These are phyloP conservation scores for Gloeopeniophorella convolvens DNA, from an alignment of 768 basidiomycete species.

Conservation along the genomic window DNA sequence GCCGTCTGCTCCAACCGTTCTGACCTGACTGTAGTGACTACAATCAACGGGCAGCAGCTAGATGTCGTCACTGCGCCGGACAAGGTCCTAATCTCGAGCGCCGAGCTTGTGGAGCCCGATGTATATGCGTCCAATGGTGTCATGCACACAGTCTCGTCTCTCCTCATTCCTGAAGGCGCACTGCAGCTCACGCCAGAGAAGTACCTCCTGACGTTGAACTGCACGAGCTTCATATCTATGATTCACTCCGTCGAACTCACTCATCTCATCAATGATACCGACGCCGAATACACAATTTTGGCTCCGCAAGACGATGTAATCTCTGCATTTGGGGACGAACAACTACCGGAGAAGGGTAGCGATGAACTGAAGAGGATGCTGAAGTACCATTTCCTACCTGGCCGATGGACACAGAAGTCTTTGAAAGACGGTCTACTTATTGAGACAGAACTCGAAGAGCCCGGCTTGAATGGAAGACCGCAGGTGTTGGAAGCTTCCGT, in stretches of 20 bases:
- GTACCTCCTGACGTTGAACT: constrained; percentile 86
- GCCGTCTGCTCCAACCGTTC: background rate
- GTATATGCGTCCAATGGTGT: constrained; percentile 95
- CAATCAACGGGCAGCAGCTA: constrained; percentile 59
- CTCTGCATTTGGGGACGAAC: constrained; percentile 41
- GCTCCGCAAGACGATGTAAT: constrained; percentile 88
- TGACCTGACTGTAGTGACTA: constrained; percentile 48
- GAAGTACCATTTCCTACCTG: constrained; percentile 89
- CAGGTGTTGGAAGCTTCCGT: constrained; percentile 71
- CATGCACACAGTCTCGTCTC: constrained; percentile 77
- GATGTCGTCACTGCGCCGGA: constrained; percentile 50
- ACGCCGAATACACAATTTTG: constrained; percentile 76
- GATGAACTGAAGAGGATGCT: constrained; percentile 66
- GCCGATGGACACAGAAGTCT: constrained; percentile 63
- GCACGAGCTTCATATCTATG: constrained; percentile 83
- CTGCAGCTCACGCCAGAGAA: constrained; percentile 90
- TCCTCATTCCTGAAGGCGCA: constrained; percentile 71
- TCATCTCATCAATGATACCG: constrained; percentile 61
- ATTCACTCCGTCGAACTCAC: constrained; percentile 78
- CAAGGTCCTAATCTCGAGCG: constrained; percentile 49
- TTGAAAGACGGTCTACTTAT: constrained; percentile 69
- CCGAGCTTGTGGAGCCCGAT: constrained; percentile 65
- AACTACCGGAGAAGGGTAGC: constrained; percentile 58
- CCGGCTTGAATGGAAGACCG: constrained; percentile 57
- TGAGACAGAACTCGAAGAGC: constrained; percentile 70